A percentile compares a stretch with the other conserved stretches of the same genome.
phyloP scores from a whole-genome alignment of 2,329 filamentous ascomycete genomes.

The Colletotrichum sp. region DNA sequence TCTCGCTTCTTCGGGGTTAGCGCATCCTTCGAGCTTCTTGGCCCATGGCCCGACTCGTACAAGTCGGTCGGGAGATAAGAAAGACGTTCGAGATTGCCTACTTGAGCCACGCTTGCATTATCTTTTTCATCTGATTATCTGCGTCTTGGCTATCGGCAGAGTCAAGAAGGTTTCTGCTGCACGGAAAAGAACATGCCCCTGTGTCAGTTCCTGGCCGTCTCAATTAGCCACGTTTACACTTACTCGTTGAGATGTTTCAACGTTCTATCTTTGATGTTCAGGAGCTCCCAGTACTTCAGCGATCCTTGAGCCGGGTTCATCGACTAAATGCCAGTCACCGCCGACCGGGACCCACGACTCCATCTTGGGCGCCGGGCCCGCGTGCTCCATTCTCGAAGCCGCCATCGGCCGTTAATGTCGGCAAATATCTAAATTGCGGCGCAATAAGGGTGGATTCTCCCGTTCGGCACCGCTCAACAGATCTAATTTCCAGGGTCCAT shows the following conservation, averaged over 20 bases:
- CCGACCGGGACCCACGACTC: neutral
- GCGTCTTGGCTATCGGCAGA: neutral
- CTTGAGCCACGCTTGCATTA: neutral
- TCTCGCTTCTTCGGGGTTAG: constrained; percentile 10
- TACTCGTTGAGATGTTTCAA: neutral
- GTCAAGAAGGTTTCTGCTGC: neutral
- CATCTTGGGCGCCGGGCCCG: neutral
- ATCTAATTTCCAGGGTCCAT: neutral
- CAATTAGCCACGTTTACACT: neutral
- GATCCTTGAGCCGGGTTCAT: neutral
- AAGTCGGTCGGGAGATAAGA: constrained; percentile 4
- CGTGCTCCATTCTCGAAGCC: neutral
- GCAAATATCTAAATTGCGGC: neutral
- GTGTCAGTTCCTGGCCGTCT: neutral
- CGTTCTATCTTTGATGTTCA: neutral
- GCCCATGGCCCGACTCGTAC: neutral
- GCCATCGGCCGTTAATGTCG: neutral
- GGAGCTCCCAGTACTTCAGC: neutral
- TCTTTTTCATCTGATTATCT: constrained; percentile 5
- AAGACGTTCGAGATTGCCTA: neutral
- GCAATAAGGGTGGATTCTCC: neutral
- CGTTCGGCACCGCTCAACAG: neutral
- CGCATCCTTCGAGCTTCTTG: neutral
- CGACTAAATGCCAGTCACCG: neutral
- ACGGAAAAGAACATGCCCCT: neutral